Conservation (phyloP, 495 filamentous ascomycete genomes). For the Penicillium manginii region DNA sequence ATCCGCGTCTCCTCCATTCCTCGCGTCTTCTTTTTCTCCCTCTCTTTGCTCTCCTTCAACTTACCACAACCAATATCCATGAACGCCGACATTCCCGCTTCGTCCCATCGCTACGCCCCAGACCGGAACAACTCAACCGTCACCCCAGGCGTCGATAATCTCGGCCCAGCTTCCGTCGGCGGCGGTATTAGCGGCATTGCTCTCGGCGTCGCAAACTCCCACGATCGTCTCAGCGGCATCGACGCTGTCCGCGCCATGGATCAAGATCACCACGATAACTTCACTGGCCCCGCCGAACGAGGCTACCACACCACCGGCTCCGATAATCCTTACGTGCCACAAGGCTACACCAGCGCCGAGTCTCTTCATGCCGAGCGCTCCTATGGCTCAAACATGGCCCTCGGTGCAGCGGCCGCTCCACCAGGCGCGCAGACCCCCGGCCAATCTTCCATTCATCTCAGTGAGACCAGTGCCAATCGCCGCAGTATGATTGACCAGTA, state of each 20-base stretch:
- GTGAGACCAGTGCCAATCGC: conserved; percentile 25
- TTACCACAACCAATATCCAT: not conserved
- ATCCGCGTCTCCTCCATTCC: not conserved
- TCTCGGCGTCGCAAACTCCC: conserved; percentile 70
- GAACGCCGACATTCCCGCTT: conserved; percentile 19
- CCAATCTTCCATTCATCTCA: conserved; percentile 36
- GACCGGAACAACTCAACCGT: conserved; percentile 53
- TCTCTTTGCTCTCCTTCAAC: conserved; percentile 4
- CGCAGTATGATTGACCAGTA: conserved; percentile 38
- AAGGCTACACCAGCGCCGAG: conserved; percentile 30
- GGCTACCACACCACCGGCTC: conserved; percentile 46
- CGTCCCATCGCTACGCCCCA: conserved; percentile 18
- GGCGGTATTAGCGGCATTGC: conserved; percentile 81
- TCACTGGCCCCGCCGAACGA: conserved; percentile 48
- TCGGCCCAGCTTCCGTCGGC: conserved; percentile 69
- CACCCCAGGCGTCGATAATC: conserved; percentile 77
- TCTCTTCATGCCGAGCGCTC: conserved; percentile 35
- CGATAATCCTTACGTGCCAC: conserved; percentile 50
- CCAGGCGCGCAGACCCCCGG: conserved; percentile 42
- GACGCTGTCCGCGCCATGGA: conserved; percentile 63
- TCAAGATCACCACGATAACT: conserved; percentile 6
- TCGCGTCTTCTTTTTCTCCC: not conserved
- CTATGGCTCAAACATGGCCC: conserved; percentile 44
- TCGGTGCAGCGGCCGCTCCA: conserved; percentile 39
- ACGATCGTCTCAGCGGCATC: conserved; percentile 72